Conservation (phyloP, 2,329 filamentous ascomycete species). For the Trichoderma koningiopsis region DNA sequence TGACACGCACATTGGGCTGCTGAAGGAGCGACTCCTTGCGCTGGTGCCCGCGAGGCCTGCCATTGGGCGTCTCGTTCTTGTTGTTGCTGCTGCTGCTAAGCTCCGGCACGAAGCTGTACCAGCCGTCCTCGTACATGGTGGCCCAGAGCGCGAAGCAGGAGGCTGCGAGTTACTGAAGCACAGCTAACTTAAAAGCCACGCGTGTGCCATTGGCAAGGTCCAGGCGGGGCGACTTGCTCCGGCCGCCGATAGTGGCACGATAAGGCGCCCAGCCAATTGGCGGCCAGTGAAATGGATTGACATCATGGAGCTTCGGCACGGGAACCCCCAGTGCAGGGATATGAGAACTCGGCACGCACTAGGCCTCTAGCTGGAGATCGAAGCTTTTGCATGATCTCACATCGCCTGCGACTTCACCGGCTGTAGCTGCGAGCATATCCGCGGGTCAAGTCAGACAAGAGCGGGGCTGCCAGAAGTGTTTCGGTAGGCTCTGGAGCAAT, state of each 20-base stretch:
- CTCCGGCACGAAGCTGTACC: slow-evolving; percentile 76
- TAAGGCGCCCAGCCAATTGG: slow-evolving; percentile 13
- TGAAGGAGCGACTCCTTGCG: slow-evolving; percentile 71
- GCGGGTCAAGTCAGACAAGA: slow-evolving; percentile 1
- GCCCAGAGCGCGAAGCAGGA: slow-evolving; percentile 15
- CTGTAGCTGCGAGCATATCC: slow-evolving; percentile 9
- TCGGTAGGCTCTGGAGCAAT: not conserved
- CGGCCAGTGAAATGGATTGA: slow-evolving; percentile 17
- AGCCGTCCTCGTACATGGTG: slow-evolving; percentile 79
- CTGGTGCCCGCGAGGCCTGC: slow-evolving; percentile 56
- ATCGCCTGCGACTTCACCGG: not conserved
- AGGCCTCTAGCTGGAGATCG: slow-evolving; percentile 1
- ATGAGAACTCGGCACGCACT: slow-evolving; percentile 5
- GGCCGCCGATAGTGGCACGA: slow-evolving; percentile 32
- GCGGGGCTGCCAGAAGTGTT: not conserved
- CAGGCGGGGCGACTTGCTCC: slow-evolving; percentile 36
- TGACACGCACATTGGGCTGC: slow-evolving; percentile 59
- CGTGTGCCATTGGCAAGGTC: slow-evolving; percentile 33
- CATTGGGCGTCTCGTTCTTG: slow-evolving; percentile 50
- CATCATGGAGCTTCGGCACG: slow-evolving; percentile 18
- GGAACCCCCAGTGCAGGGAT: slow-evolving; percentile 22
- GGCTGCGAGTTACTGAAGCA: not conserved
- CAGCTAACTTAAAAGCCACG: slow-evolving; percentile 35
- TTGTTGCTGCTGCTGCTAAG: slow-evolving; percentile 55
- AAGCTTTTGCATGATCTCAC: slow-evolving; percentile 25